Conservation (phyloP, 192 early-diverging fungal species). For the Funneliformis geosporum region DNA sequence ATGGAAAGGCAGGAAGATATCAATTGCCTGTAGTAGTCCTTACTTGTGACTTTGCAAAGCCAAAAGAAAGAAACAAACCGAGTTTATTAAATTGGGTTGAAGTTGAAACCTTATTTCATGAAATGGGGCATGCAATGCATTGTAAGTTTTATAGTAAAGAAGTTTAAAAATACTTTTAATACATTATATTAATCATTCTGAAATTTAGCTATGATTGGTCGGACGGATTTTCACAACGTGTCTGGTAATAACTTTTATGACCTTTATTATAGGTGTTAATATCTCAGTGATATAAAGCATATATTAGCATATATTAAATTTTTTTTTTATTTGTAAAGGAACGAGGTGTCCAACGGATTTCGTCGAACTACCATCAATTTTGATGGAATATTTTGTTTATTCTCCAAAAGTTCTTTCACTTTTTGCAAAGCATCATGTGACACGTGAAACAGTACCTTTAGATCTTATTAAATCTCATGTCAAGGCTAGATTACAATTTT, state of each 20-base stretch:
- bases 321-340: slow-evolving; percentile 46
- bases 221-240: slow-evolving; percentile 95
- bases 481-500: slow-evolving; percentile 56
- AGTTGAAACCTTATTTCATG: slow-evolving; percentile 97
- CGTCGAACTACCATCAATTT: slow-evolving; percentile 95
- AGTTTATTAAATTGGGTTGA: slow-evolving; percentile 74
- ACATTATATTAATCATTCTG: slow-evolving; percentile 9
- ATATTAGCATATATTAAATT: neutral
- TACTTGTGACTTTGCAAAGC: slow-evolving; percentile 69
- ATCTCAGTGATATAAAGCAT: neutral
- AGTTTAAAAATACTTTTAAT: neutral
- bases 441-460: slow-evolving; percentile 59
- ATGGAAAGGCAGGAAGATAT: slow-evolving; percentile 49
- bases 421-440: slow-evolving; percentile 77
- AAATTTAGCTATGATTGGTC: slow-evolving; percentile 78
- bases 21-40: slow-evolving; percentile 75
- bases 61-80: slow-evolving; percentile 48
- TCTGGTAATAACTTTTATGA: slow-evolving; percentile 39
- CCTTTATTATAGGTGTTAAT: neutral
- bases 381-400: slow-evolving; percentile 90
- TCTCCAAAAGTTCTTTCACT: slow-evolving; percentile 70
- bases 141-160: slow-evolving; percentile 44
- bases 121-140: slow-evolving; percentile 99
- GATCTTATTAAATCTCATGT: slow-evolving; percentile 56
- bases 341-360: slow-evolving; percentile 95